phyloP scores from a whole-genome alignment of 2,329 filamentous ascomycete genomes.

The Parasarocladium wereldwijsianum region DNA sequence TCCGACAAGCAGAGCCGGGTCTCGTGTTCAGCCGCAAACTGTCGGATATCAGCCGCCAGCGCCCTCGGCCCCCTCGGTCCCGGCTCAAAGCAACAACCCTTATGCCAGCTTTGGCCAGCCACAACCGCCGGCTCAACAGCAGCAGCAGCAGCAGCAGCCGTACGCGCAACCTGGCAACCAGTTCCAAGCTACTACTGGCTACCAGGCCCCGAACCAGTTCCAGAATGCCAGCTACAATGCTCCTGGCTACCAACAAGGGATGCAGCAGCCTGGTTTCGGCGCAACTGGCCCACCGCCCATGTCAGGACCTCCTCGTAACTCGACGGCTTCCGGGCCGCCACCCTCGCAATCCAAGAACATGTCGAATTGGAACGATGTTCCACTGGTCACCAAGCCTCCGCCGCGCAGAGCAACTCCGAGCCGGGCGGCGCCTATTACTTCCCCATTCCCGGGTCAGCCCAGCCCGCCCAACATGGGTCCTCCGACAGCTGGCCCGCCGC shows the following conservation, averaged over 20 bases:
- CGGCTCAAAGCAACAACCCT: constrained; percentile 15
- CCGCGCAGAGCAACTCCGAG: constrained; percentile 62
- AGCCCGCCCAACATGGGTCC: constrained; percentile 14
- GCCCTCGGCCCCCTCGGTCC: constrained; percentile 17
- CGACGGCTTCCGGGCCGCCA: constrained; percentile 56
- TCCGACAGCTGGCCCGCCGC: constrained; percentile 36
- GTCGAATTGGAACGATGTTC: constrained; percentile 89
- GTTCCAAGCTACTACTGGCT: constrained; percentile 14
- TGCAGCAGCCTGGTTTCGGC: constrained; percentile 27
- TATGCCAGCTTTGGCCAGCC: constrained; percentile 14
- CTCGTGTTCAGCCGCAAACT: constrained; percentile 22
- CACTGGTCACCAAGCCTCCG: constrained; percentile 65
- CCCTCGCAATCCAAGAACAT: constrained; percentile 57
- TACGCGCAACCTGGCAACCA: constrained; percentile 21
- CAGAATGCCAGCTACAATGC: too few species aligned
- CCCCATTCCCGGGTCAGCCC: constrained; percentile 59
- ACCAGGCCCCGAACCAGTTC: constrained; percentile 11
- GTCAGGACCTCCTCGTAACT: constrained; percentile 36
- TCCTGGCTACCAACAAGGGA: too few species aligned
- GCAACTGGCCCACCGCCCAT: constrained; percentile 19
- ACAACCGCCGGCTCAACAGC: constrained; percentile 13
- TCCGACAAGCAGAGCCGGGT: constrained; percentile 16
- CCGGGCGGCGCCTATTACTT: constrained; percentile 46
- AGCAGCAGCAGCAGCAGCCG: constrained; percentile 11
- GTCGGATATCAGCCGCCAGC: constrained; percentile 30